Conservation (phyloP, 768 basidiomycete genomes). For the Kwoniella dejecticola region DNA sequence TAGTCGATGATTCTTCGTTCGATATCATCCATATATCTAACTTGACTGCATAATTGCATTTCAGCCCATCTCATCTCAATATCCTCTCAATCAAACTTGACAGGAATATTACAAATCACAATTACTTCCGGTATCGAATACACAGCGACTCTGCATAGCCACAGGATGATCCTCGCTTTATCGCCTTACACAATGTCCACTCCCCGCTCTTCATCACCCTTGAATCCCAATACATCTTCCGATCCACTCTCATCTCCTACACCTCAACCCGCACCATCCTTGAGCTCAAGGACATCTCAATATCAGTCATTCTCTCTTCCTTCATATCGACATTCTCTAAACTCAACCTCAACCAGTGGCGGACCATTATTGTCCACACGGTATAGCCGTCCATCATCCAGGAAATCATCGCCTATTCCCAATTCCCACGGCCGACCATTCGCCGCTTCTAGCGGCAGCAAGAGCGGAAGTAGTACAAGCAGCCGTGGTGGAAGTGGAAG, state of each 20-base stretch:
- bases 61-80: no score
- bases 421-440: no score
- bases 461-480: no score
- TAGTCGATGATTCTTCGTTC: no score
- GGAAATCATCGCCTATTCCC: background rate
- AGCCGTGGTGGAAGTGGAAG: no score
- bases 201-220: constrained; percentile 32
- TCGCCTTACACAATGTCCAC: constrained; percentile 6
- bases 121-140: no score
- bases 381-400: constrained; percentile 2
- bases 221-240: constrained; percentile 22
- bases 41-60: no score
- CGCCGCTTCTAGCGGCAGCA: no score
- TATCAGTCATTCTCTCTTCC: constrained; percentile 12
- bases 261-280: constrained; percentile 16
- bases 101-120: no score
- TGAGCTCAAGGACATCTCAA: constrained; percentile 1
- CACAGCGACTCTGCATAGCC: no score
- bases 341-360: background rate
- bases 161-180: background rate
- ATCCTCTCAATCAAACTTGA: no score
- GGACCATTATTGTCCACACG: constrained; percentile 7
- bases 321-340: constrained; percentile 1
- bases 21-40: no score
- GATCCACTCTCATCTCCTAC: constrained; percentile 32